A percentile compares a stretch with the other conserved stretches of the same genome.
phyloP scores from a whole-genome alignment of 352 stramenopile species.

The Globisporangium okanoganense region DNA sequence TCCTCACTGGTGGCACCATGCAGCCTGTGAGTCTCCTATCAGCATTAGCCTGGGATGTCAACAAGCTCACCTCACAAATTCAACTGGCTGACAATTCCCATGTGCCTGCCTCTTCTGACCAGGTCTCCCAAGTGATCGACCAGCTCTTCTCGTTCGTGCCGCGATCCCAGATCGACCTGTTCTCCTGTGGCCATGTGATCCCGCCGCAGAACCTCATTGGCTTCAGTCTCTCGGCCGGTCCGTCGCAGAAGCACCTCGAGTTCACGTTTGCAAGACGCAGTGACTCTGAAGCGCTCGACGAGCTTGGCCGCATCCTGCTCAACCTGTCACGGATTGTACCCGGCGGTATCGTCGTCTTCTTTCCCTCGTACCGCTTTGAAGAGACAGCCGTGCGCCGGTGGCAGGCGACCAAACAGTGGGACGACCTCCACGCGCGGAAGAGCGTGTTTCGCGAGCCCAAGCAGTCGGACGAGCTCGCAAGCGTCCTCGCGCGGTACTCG shows the following conservation, averaged over 20 bases:
- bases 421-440: constrained; percentile 89
- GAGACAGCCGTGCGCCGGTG: constrained; percentile 86
- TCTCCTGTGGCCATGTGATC: constrained; percentile 99
- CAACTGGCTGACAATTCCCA: neutral
- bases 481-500: constrained; percentile 86
- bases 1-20: constrained; percentile 98
- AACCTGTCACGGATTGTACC: constrained; percentile 91
- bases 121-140: constrained; percentile 92
- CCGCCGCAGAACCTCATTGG: constrained; percentile 88
- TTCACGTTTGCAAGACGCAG: constrained; percentile 90
- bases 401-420: constrained; percentile 73
- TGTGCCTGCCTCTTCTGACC: neutral
- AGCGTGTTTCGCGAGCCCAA: constrained; percentile 93
- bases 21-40: constrained; percentile 70
- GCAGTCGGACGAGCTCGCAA: constrained; percentile 89
- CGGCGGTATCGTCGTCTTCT: constrained; percentile 96
- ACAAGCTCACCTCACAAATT: neutral
- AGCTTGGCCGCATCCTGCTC: constrained; percentile 92
- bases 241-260: constrained; percentile 89
- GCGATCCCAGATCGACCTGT: constrained; percentile 85
- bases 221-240: constrained; percentile 72
- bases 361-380: constrained; percentile 97
- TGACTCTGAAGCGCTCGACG: constrained; percentile 83
- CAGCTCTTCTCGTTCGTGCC: constrained; percentile 90
- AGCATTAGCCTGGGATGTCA: neutral